Percentiles rank a stretch among this genome's conserved stretches.
Conservation (phyloP, 192 early-diverging fungal genomes). For the Umbelopsis isabellina region DNA sequence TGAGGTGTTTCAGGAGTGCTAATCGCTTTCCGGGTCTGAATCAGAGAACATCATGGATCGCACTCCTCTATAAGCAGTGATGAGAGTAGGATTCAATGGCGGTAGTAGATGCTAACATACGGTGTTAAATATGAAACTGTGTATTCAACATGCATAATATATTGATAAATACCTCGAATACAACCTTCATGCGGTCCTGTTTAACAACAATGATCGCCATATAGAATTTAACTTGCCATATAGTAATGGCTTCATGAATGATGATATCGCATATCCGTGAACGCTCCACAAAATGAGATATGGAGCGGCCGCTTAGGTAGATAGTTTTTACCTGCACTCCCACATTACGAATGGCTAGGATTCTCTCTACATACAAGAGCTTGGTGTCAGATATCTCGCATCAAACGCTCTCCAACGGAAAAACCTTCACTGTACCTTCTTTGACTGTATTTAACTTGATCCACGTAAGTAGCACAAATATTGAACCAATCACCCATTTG, state of each 20-base stretch:
- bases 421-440: slow-evolving; percentile 23
- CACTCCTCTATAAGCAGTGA: slow-evolving; percentile 57
- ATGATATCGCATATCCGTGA: slow-evolving; percentile 67
- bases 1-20: neutral
- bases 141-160: too few species aligned
- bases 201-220: slow-evolving; percentile 69
- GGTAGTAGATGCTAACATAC: slow-evolving; percentile 52
- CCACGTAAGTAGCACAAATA: slow-evolving; percentile 29
- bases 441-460: slow-evolving; percentile 39
- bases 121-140: neutral
- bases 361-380: slow-evolving; percentile 52
- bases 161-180: slow-evolving; percentile 60
- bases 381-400: neutral
- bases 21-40: neutral
- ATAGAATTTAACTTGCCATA: slow-evolving; percentile 74
- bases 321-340: slow-evolving; percentile 69
- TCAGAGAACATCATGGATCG: slow-evolving; percentile 55
- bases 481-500: neutral
- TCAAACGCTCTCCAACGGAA: neutral
- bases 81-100: slow-evolving; percentile 43
- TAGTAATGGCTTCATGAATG: slow-evolving; percentile 78
- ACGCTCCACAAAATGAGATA: slow-evolving; percentile 65
- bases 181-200: slow-evolving; percentile 65
- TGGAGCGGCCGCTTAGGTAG: slow-evolving; percentile 50
- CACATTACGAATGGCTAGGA: slow-evolving; percentile 68